Conservation (phyloP, 306 rosid genomes). For the Dicorynia guianensis region DNA sequence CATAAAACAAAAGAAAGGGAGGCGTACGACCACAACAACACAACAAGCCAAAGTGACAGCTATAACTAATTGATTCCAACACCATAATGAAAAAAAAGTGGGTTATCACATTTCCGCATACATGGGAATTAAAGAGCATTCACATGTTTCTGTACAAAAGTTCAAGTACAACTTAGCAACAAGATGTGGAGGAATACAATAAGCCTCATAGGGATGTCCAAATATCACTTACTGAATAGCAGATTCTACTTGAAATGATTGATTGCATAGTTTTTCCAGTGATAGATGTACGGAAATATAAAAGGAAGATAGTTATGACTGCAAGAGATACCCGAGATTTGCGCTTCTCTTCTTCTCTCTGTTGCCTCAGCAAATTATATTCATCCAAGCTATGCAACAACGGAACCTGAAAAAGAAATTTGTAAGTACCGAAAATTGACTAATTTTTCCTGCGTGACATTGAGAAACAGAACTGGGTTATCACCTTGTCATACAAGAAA, state of each 20-base stretch:
- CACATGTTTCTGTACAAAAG: not conserved
- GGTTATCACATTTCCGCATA: not conserved
- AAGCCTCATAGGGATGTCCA: not conserved
- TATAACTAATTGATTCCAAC: not conserved
- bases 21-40: not conserved
- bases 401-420: conserved; percentile 57
- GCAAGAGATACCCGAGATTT: conserved; percentile 73
- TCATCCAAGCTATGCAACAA: conserved; percentile 71
- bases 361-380: conserved; percentile 58
- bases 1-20: not conserved
- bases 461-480: conserved; percentile 19
- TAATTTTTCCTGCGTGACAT: not conserved
- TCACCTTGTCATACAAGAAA: conserved; percentile 91
- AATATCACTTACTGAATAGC: conserved; percentile 14
- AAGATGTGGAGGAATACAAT: no score
- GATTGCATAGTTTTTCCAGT: conserved; percentile 20
- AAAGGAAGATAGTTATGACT: not conserved
- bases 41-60: conserved; percentile 11
- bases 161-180: no score
- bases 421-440: conserved; percentile 27
- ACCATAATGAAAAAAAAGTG: conserved; percentile 1
- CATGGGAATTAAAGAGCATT: conserved; percentile 1
- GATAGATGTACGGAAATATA: conserved; percentile 7
- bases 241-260: not conserved
- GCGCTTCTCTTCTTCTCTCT: conserved; percentile 84